Percentiles rank a stretch among this genome's conserved stretches.
phyloP scores from a whole-genome alignment of 164 flowering plant species.

The Euptelea pleiosperma region DNA sequence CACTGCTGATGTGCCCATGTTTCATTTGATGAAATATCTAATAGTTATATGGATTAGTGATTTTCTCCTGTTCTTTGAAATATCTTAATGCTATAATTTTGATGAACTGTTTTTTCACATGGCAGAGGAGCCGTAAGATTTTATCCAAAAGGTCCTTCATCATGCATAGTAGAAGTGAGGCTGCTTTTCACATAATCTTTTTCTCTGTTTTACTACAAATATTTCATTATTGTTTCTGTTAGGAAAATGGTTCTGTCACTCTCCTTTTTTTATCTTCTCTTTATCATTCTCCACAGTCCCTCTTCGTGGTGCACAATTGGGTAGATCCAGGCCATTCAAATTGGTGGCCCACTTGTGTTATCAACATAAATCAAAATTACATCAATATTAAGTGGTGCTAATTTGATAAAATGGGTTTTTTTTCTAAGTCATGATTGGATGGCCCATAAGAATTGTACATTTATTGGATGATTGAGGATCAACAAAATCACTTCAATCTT shows the following conservation, averaged over 20 bases:
- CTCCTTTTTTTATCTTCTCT: too few relatives aligned
- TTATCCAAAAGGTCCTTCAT: constrained; percentile 80
- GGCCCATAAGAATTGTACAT: not conserved
- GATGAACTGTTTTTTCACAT: constrained; percentile 20
- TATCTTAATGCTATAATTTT: not conserved
- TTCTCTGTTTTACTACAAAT: not conserved
- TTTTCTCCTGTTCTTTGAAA: not conserved
- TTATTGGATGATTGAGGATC: not conserved
- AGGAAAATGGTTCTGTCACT: not conserved
- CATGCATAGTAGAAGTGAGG: constrained; percentile 80
- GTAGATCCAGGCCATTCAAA: not conserved
- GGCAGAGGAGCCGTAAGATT: constrained; percentile 94
- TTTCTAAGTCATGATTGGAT: too few relatives aligned
- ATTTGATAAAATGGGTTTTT: too few relatives aligned
- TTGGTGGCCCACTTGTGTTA: too few relatives aligned
- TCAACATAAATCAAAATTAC: not conserved
- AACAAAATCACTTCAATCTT: not conserved
- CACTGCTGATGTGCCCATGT: too few relatives aligned
- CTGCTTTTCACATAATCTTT: not conserved
- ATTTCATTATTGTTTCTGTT: not conserved
- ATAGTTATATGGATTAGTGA: too few relatives aligned
- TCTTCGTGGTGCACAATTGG: too few relatives aligned
- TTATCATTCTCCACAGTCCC: not conserved
- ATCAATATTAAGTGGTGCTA: too few relatives aligned
- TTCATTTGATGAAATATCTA: too few relatives aligned